These are phyloP conservation scores for Furcasterigmium sp. DNA, from an alignment of 2,329 filamentous ascomycete species.

Conservation along the genomic window DNA sequence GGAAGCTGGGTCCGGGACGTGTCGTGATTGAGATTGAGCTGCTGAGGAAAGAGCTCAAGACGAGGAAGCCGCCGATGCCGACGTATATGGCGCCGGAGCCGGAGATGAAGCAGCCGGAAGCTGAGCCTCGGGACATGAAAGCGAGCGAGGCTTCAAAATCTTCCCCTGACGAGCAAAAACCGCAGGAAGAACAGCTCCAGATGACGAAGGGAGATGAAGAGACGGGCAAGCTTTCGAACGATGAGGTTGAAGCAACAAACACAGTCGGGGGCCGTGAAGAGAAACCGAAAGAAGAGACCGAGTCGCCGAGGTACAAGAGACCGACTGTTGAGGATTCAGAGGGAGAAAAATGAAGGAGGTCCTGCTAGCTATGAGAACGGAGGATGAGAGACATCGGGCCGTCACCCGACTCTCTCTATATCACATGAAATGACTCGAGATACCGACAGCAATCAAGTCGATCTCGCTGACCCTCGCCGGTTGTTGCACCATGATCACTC, in stretches of 20 bases:
- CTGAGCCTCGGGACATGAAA: no score
- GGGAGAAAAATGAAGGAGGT: neutral
- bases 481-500: no score
- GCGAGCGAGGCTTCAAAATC: no score
- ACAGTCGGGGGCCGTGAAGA: neutral
- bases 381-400: neutral
- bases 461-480: no score
- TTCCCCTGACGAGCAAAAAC: no score
- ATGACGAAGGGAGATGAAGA: no score
- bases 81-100: neutral
- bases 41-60: slow-evolving; percentile 40
- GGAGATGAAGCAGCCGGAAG: neutral
- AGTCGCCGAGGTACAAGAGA: neutral
- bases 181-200: no score
- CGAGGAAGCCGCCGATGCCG: neutral
- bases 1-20: slow-evolving; percentile 39
- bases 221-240: no score
- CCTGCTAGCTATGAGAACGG: neutral
- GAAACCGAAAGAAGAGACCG: neutral
- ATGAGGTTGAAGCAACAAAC: no score
- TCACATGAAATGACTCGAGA: neutral
- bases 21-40: slow-evolving; percentile 52
- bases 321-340: neutral
- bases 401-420: neutral
- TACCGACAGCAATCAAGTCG: no score